Evolutionary conservation across 2,329 filamentous ascomycete genomes (phyloP), one percentile per base, ranked within the genome.

Genomic region (Clarireedia hainanense): DNA sequence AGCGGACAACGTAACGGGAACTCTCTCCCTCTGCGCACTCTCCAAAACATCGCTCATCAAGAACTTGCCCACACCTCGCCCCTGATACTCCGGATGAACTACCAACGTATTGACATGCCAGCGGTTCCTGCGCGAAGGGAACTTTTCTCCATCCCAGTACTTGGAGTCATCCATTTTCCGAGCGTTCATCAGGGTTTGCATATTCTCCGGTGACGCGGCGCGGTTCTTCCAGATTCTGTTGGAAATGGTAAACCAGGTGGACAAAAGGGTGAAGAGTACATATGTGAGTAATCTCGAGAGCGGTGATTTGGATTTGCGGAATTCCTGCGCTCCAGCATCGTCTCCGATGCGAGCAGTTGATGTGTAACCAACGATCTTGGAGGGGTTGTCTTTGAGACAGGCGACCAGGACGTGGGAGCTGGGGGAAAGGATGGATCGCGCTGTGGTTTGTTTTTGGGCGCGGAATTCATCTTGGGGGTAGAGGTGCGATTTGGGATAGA

Each of bases 31-130:
- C 48, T 64, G 17, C 3, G 61, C 63, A 37, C 46, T 55, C n/a
- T 57, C 42, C 37, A 66, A 24, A 24, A 55, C 51, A 53, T 63
- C 53, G 1, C 26, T 23, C 58, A 67, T 59, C 9, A 68, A 34
- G 37, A 56, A 47, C 43, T 46, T 61, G 20, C 65, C 65, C n/a
- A 67, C 27, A 2, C 64, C 65, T 43, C 58, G 59, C 2, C 65
- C 58, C 45, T 63, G 64, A 37, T 55, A 65, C 15, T 57, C 40
- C 6, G 62, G 62, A 27, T 37, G 39, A 0, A 68, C 61, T 37
- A 63, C 55, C 4, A 67, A 17, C 23, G 49, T 63, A 30, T 62
- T 24, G 0, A 51, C 60, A 57, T 61, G 27, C 65, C 65, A 68
- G 30, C 61, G 49, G 52, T 58, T 58, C n/a, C 27, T 42, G 17